Base-by-base conservation (phyloP, 768 basidiomycete species). In the Mrakia gelida region DNA sequence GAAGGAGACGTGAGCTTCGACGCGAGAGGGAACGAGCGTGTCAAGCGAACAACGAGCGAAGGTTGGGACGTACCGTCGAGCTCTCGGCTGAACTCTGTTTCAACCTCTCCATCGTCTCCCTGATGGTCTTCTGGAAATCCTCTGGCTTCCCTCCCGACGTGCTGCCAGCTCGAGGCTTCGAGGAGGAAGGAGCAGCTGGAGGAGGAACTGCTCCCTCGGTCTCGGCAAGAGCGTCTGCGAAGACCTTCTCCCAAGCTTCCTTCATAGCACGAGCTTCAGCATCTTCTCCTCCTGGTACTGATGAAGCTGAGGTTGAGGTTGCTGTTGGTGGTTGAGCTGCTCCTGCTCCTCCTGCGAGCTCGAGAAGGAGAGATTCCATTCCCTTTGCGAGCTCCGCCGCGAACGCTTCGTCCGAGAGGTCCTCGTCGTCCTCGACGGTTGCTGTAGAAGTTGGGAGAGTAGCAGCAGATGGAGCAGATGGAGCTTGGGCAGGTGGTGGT, bases 91-190 rank as follows among this genome's bases (percentile, higher is more conserved):
- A 71, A 18, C 71, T 67, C 30, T 90, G 87, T 82, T 88, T 90
- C 78, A 93, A 84, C 83, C 91, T 91, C 59, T 90, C 88, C 89
- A 92, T 90, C 9, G 93, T 89, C 81, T 89, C 88, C 79, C 87
- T 87, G 71, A 94, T 90, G 78, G 87, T 88, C 16, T 88, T 87
- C 84, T 92, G 92, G 84, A 93, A 95, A 77, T 86, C 85, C 67
- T 63, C 71, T 0, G 34, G 38, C n/a, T 65, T 43, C n/a, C 63
- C 74, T 52, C 61, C 32, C n/a, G 65, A 30, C 21, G 65, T 68
- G 7, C 32, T 32, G 9, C 52, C 75, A 76, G 75, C 77, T 13
- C 56, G 75, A 62, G n/a, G 80, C 81, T 65, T 56, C 43, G 2
- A 2, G 16, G 49, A 52, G 16, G 67, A 65, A 38, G 76, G 77